Evolutionary conservation across 2,329 filamentous ascomycete species (phyloP).

Genomic region (Teratosphaeria nubilosa): DNA sequence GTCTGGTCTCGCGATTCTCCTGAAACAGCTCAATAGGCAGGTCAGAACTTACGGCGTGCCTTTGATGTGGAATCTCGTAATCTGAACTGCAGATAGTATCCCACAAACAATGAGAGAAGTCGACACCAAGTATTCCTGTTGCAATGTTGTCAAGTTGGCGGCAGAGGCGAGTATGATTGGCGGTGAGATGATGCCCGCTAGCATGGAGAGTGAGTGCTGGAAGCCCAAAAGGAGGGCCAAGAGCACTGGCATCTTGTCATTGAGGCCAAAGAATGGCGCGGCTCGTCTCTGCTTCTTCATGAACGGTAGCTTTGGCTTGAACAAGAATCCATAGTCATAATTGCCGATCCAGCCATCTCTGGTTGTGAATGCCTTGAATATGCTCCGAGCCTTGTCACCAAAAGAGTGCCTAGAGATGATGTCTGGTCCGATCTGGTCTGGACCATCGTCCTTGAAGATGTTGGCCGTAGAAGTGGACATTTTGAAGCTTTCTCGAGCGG

Average conservation of each 20-base stretch:
- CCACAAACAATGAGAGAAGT: conserved; percentile 71
- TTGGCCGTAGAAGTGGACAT: conserved; percentile 7
- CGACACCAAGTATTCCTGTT: conserved; percentile 69
- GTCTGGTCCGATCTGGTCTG: conserved; percentile 38
- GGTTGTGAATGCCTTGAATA: conserved; percentile 39
- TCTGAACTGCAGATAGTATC: conserved; percentile 64
- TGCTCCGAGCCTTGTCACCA: conserved; percentile 30
- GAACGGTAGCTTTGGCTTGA: conserved; percentile 73
- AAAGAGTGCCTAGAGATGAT: conserved; percentile 31
- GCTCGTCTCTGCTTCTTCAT: conserved; percentile 51
- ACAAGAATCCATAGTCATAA: conserved; percentile 87
- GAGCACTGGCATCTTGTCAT: conserved; percentile 66
- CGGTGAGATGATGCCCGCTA: conserved; percentile 59
- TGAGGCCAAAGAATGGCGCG: conserved; percentile 77
- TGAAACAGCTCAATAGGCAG: neutral
- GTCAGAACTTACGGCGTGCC: conserved; percentile 41
- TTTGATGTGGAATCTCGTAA: conserved; percentile 64
- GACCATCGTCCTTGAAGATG: conserved; percentile 30
- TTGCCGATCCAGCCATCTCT: conserved; percentile 63
- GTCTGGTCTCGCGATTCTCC: neutral
- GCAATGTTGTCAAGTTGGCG: conserved; percentile 50
- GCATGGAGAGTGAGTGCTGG: conserved; percentile 70
- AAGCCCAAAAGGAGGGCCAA: conserved; percentile 66
- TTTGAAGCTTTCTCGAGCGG: neutral
- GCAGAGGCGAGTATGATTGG: conserved; percentile 61